phyloP scores from a whole-genome alignment of 495 filamentous ascomycete genomes.

The Talaromyces thailandensis region DNA sequence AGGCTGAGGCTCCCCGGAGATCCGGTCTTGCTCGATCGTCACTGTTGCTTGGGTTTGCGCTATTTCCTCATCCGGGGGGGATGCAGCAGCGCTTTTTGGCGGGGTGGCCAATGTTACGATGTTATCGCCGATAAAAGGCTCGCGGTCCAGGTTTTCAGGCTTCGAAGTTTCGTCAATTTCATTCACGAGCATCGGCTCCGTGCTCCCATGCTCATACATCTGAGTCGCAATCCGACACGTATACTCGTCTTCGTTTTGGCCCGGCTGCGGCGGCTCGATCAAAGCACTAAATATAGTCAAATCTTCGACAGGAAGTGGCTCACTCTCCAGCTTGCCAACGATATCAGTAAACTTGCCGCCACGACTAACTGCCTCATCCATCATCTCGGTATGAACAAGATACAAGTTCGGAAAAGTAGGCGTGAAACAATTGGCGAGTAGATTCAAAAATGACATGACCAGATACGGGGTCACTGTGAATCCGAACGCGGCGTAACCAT shows the following conservation, averaged over 20 bases:
- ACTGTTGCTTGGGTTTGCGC: background rate
- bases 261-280: background rate
- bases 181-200: background rate
- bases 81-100: background rate
- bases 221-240: background rate
- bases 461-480: conserved; percentile 48
- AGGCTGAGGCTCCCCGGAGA: background rate
- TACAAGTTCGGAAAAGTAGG: conserved; percentile 31
- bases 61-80: background rate
- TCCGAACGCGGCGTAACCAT: conserved; percentile 35
- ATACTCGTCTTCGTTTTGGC: background rate
- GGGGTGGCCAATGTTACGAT: background rate
- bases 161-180: background rate
- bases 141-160: background rate
- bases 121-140: background rate
- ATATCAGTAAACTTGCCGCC: conserved; percentile 23
- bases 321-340: conserved; percentile 16
- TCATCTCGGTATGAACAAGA: conserved; percentile 30
- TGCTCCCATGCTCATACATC: background rate
- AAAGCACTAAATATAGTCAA: background rate
- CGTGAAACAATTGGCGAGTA: conserved; percentile 28
- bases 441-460: conserved; percentile 59
- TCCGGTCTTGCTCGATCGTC: background rate
- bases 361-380: conserved; percentile 31
- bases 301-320: background rate